Conservation (phyloP, 345 rosid genomes). For the Pseudoturritis turrita region DNA sequence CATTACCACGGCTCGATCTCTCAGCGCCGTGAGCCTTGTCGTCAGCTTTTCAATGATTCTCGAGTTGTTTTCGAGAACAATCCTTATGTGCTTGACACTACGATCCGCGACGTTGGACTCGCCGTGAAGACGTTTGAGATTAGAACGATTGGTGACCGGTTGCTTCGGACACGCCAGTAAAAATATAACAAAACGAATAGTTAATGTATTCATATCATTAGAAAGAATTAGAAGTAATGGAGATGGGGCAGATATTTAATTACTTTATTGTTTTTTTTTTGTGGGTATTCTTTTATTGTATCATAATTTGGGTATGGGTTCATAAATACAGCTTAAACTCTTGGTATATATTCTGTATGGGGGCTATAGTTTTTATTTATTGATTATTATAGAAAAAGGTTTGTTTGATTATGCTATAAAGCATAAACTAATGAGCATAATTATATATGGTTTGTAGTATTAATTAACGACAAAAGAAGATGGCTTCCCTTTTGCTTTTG, state of each 20-base stretch:
- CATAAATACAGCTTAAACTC: conserved; percentile 5
- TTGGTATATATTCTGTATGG: conserved; percentile 12
- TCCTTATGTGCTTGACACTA: conserved; percentile 67
- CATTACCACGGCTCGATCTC: conserved; percentile 91
- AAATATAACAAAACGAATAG: background rate
- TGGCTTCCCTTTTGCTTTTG: background rate
- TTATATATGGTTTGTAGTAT: background rate
- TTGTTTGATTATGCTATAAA: background rate
- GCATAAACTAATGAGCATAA: background rate
- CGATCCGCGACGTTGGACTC: conserved; percentile 48
- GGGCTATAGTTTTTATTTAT: background rate
- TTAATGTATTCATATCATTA: background rate
- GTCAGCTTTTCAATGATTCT: conserved; percentile 45
- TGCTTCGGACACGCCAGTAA: conserved; percentile 67
- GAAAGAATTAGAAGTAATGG: background rate
- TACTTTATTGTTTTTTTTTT: background rate
- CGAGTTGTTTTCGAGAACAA: conserved; percentile 41
- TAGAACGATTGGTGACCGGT: conserved; percentile 55
- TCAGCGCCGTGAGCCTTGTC: conserved; percentile 67
- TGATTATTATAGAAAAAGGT: background rate
- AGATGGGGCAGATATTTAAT: background rate
- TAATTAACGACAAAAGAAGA: background rate
- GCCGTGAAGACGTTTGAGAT: conserved; percentile 69
- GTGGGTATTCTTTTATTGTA: conserved; percentile 24
- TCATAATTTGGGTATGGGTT: conserved; percentile 16